phyloP scores from a whole-genome alignment of 805 yeast genomes.

The Teunomyces aglyptinius region DNA sequence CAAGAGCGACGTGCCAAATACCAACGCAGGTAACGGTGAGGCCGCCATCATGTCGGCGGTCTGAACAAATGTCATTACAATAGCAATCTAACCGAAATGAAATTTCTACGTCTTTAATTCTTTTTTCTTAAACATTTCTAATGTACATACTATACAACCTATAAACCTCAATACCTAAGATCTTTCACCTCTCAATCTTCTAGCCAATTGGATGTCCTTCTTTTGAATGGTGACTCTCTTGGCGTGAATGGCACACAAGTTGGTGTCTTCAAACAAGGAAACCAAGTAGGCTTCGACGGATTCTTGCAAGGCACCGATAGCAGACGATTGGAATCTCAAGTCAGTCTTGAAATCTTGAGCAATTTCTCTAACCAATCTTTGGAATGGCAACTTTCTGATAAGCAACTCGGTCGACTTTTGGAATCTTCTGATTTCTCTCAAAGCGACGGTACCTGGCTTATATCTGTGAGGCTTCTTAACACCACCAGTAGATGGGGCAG shows the following conservation, averaged over 20 bases:
- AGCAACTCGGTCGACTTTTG: constrained; percentile 94
- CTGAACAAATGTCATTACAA: not conserved
- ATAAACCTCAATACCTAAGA: constrained; percentile 20
- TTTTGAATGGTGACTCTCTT: constrained; percentile 49
- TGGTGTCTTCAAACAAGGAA: constrained; percentile 46
- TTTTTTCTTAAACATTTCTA: constrained; percentile 3
- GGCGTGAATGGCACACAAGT: constrained; percentile 51
- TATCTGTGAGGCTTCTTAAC: constrained; percentile 94
- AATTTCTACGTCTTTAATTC: no score
- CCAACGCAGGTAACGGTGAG: constrained; percentile 12
- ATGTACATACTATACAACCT: constrained; percentile 13
- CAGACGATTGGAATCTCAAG: constrained; percentile 95
- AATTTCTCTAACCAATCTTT: constrained; percentile 93
- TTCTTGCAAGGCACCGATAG: constrained; percentile 49
- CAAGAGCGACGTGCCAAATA: constrained; percentile 10
- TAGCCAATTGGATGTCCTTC: constrained; percentile 49
- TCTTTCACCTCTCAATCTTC: constrained; percentile 52
- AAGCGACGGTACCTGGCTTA: constrained; percentile 96
- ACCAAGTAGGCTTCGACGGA: constrained; percentile 49
- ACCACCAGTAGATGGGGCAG: constrained; percentile 91
- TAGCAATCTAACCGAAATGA: not conserved
- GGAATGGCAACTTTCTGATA: constrained; percentile 96
- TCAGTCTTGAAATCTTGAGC: constrained; percentile 93
- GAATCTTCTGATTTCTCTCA: constrained; percentile 96
- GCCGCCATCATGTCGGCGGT: constrained; percentile 7